These are phyloP conservation scores for Umbelopsis vinacea DNA, from an alignment of 192 early-diverging fungal genomes.

Conservation along the genomic window DNA sequence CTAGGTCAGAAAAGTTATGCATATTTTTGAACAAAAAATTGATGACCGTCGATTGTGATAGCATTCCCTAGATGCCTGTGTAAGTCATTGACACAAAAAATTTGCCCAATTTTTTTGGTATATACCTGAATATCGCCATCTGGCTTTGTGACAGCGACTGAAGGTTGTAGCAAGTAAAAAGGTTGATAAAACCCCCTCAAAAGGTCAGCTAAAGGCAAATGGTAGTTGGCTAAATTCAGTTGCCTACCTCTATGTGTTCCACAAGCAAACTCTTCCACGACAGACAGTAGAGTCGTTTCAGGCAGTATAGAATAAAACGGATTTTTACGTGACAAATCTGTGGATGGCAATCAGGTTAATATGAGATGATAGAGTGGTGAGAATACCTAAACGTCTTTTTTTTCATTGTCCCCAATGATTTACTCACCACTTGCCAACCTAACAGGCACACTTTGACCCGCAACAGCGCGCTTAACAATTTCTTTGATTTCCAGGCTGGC, in stretches of 20 bases:
- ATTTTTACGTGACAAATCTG: slow-evolving; percentile 79
- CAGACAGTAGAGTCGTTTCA: slow-evolving; percentile 74
- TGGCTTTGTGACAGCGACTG: slow-evolving; percentile 78
- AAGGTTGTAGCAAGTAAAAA: background rate
- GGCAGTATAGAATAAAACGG: slow-evolving; percentile 84
- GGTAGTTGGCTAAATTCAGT: too few relatives aligned
- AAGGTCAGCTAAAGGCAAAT: background rate
- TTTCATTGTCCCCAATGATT: background rate
- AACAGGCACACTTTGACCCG: slow-evolving; percentile 58
- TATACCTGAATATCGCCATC: slow-evolving; percentile 56
- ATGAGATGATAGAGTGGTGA: too few relatives aligned
- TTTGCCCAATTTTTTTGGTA: background rate
- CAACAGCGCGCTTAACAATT: slow-evolving; percentile 57
- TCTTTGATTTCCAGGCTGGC: slow-evolving; percentile 62
- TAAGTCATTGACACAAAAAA: background rate
- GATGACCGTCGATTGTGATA: slow-evolving; percentile 77
- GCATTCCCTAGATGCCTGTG: slow-evolving; percentile 53
- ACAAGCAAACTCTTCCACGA: slow-evolving; percentile 73
- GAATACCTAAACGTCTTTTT: background rate
- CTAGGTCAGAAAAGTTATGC: slow-evolving; percentile 48
- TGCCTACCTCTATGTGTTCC: slow-evolving; percentile 73
- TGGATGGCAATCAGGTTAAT: too few relatives aligned
- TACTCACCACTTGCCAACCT: slow-evolving; percentile 62
- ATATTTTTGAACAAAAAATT: slow-evolving; percentile 72
- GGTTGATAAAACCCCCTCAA: background rate